Base-by-base conservation (phyloP, 2,329 filamentous ascomycete genomes). In the Alternaria triticimaculans region DNA sequence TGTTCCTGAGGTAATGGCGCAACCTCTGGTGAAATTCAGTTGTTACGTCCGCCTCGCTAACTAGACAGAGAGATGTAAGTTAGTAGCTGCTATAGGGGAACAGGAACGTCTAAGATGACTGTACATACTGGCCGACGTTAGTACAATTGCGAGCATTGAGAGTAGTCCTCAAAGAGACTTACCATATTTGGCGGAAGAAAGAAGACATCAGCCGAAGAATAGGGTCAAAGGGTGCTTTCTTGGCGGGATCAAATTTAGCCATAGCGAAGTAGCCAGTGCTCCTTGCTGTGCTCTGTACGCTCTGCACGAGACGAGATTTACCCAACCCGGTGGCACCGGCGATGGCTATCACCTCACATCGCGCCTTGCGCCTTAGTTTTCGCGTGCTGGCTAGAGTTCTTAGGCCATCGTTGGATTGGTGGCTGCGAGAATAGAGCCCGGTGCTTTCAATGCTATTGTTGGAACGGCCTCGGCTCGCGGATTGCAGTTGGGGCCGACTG, bases 11-110 rank as follows among this genome's bases (percentile, higher is more conserved):
- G 48, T 85, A 85, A 14, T 80, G 80, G 20, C 88, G 81, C 12
- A 90, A 79, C 64, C 83, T 85, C 62, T 87, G 84, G 69, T 90
- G 88, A 63, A 89, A 90, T 1, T 87, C 84, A 1, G 87, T 88
- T 10, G 81, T 84, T 15, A 90, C 85, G 74, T 90, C 87, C 37
- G 86, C 84, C 72, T 90, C 88, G 1, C 87, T 89, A 70, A 90
- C 49, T 51, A 33, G 8, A 51, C 14, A 8, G 20, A 10, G 15
- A 23, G 18, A 12, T 51, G 12, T 4, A 10, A 23, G 18, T 51
- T 51, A 51, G 49, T 15, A 18, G n/a, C 30, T 51, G 20, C 2
- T 23, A 3, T 23, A 18, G 6, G 25, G 12, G 10, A 11, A 18
- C 37, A 41, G 1, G 5, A 51, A 7, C 8, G 18, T 45, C 10